phyloP scores from a whole-genome alignment of 1,284 basidiomycete genomes.

The Boletellus sp. region DNA sequence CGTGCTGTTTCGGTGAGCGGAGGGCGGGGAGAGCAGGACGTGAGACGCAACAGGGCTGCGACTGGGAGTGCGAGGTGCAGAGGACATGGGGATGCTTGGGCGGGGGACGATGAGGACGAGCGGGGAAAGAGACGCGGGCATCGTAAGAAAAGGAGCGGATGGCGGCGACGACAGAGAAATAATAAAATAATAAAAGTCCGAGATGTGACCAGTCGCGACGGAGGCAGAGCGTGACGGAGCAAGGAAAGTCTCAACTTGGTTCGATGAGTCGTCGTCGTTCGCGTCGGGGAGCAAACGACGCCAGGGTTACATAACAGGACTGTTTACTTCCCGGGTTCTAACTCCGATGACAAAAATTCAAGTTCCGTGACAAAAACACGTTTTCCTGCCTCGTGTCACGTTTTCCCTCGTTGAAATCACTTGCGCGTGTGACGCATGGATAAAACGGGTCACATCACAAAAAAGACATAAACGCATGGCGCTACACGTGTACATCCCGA shows the following conservation, averaged over 20 bases:
- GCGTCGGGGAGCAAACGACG: slow-evolving; percentile 11
- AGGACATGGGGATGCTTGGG: slow-evolving; percentile 42
- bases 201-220: slow-evolving; percentile 9
- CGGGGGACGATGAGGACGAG: slow-evolving; percentile 55
- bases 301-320: slow-evolving; percentile 22
- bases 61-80: slow-evolving; percentile 49
- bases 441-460: slow-evolving; percentile 1
- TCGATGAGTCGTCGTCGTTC: slow-evolving; percentile 26
- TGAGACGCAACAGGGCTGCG: slow-evolving; percentile 43
- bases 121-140: slow-evolving; percentile 41
- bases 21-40: slow-evolving; percentile 45
- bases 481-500: slow-evolving; percentile 19
- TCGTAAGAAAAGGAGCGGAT: slow-evolving; percentile 31
- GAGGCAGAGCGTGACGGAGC: slow-evolving; percentile 3
- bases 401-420: slow-evolving; percentile 24
- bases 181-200: slow-evolving; percentile 21
- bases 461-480: slow-evolving; percentile 4
- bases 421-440: slow-evolving; percentile 10
- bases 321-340: slow-evolving; percentile 19
- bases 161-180: slow-evolving; percentile 16
- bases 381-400: slow-evolving; percentile 22
- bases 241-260: slow-evolving; percentile 23
- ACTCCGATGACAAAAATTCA: slow-evolving; percentile 20
- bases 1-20: slow-evolving; percentile 64
- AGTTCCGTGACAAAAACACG: slow-evolving; percentile 22